A percentile compares a stretch with the other conserved stretches of the same genome.
Conservation (phyloP, 495 filamentous ascomycete genomes). For the Penicillium chermesinum region DNA sequence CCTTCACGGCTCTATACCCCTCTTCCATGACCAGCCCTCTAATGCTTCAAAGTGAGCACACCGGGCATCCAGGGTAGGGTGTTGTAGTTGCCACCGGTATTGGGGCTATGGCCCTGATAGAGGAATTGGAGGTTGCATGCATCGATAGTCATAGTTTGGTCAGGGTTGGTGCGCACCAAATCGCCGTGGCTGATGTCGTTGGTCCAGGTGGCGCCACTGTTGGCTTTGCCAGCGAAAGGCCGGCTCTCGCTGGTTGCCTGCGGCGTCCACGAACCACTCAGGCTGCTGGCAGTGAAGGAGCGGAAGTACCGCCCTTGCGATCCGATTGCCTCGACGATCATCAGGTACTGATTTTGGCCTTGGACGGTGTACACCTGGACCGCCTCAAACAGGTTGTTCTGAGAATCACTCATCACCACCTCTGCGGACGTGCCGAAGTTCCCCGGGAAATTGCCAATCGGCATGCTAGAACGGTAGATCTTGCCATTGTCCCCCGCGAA, state of each 20-base stretch:
- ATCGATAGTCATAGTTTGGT: constrained; percentile 54
- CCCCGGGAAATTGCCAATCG: too few relatives aligned
- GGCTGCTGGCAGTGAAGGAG: constrained; percentile 52
- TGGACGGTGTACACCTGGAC: too few relatives aligned
- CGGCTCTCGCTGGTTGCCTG: constrained; percentile 46
- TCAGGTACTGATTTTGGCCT: constrained; percentile 50
- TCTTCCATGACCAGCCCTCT: too few relatives aligned
- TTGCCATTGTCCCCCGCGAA: too few relatives aligned
- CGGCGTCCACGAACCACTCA: constrained; percentile 49
- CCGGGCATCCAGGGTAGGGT: too few relatives aligned
- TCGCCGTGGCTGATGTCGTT: constrained; percentile 62
- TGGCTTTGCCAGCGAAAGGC: constrained; percentile 58
- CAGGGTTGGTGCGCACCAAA: constrained; percentile 46
- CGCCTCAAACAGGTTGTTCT: too few relatives aligned
- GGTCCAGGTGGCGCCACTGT: constrained; percentile 58
- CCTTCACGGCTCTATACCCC: too few relatives aligned
- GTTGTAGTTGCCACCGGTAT: too few relatives aligned
- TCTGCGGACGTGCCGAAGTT: too few relatives aligned
- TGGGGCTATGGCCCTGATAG: constrained; percentile 48
- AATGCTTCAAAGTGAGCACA: too few relatives aligned
- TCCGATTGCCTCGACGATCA: constrained; percentile 61
- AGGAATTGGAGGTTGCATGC: constrained; percentile 56
- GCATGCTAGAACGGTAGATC: too few relatives aligned
- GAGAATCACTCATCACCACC: too few relatives aligned
- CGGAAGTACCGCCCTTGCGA: constrained; percentile 57